These are phyloP conservation scores for Phyllostachys edulis DNA, from an alignment of 176 grass and related monocot species.

Conservation along the genomic window DNA sequence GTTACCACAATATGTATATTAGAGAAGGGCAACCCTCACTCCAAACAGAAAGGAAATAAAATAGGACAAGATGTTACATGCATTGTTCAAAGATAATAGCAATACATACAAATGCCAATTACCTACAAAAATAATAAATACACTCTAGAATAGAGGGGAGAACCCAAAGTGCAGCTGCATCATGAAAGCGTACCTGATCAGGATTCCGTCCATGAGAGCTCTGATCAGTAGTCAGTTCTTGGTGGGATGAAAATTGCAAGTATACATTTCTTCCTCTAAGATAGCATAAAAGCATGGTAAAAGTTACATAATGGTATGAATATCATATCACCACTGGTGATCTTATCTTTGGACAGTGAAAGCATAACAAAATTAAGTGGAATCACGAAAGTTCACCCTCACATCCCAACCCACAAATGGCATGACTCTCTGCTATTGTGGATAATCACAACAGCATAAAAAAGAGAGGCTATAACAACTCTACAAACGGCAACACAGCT, in stretches of 20 bases:
- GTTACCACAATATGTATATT: neutral
- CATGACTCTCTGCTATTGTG: neutral
- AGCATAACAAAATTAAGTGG: neutral
- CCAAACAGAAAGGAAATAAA: neutral
- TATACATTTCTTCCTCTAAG: conserved; percentile 96
- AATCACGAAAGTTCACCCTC: neutral
- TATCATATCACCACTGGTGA: neutral
- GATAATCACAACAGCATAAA: neutral
- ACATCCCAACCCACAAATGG: neutral
- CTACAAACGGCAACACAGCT: neutral
- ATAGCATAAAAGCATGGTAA: conserved; percentile 21
- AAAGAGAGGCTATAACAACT: neutral
- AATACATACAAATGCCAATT: neutral
- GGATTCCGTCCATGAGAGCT: conserved; percentile 90
- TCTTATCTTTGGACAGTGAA: neutral
- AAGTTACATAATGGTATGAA: neutral
- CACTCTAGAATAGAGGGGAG: neutral
- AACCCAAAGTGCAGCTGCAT: neutral
- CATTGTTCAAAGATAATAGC: neutral
- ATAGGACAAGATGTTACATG: neutral
- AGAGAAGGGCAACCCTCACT: neutral
- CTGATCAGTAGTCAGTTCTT: conserved; percentile 91
- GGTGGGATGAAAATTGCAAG: conserved; percentile 96
- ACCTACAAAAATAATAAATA: neutral
- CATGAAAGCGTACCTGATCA: conserved; percentile 73